Conservation (phyloP, 306 rosid genomes). For the Ormosia emarginata region DNA sequence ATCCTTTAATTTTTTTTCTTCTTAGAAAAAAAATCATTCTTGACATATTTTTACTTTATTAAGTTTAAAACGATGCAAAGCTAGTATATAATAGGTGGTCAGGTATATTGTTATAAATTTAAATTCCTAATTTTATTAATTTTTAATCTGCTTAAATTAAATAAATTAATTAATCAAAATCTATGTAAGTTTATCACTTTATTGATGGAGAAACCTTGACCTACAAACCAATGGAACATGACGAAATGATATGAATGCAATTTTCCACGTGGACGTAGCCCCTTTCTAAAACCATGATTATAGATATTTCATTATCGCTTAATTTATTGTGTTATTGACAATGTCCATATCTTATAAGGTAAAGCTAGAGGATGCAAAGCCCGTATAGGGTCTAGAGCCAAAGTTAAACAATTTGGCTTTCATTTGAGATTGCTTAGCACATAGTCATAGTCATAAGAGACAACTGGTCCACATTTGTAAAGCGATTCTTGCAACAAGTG, state of each 20-base stretch:
- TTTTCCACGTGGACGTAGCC: neutral
- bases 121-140: neutral
- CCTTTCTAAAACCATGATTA: neutral
- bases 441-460: neutral
- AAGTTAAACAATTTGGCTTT: neutral
- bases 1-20: no score
- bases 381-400: neutral
- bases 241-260: neutral
- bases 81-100: neutral
- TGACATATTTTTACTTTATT: no score
- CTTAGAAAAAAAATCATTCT: no score
- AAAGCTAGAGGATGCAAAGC: neutral
- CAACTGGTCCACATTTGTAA: constrained; percentile 1
- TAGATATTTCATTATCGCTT: neutral
- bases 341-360: neutral
- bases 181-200: neutral
- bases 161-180: neutral
- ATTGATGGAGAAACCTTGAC: neutral
- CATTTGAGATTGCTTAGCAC: neutral
- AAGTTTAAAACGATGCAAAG: no score
- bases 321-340: neutral
- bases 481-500: neutral
- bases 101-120: neutral
- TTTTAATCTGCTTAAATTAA: neutral
- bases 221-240: neutral